Evolutionary conservation across 306 rosid genomes (phyloP).

Genomic region (Castanea mollissima): DNA sequence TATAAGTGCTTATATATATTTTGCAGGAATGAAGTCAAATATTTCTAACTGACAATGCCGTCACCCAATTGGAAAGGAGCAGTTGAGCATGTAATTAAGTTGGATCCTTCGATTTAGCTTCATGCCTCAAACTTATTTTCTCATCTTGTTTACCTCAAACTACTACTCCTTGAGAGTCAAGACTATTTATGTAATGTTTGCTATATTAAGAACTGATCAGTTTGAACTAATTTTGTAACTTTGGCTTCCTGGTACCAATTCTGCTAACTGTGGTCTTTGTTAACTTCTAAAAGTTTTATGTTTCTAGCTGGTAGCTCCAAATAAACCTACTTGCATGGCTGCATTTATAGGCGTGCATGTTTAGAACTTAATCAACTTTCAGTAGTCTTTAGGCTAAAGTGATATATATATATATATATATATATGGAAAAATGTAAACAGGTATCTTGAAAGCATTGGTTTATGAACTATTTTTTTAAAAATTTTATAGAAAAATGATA

Average conservation of each 20-base stretch:
- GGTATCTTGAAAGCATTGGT: fast-evolving
- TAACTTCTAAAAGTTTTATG: too few species aligned
- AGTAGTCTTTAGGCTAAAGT: too few species aligned
- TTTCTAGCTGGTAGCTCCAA: too few species aligned
- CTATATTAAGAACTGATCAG: neutral
- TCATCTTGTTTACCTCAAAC: neutral
- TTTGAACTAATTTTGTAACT: neutral
- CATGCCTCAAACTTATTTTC: neutral
- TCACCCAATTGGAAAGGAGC: neutral
- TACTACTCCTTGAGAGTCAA: neutral
- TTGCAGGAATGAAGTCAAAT: constrained; percentile 23
- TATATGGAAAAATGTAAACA: too few species aligned
- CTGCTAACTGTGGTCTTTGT: too few species aligned
- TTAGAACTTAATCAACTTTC: too few species aligned
- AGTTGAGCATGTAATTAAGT: neutral
- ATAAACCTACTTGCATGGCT: too few species aligned
- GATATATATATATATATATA: too few species aligned
- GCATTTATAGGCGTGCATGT: too few species aligned
- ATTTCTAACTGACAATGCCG: neutral
- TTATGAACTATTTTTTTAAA: too few species aligned
- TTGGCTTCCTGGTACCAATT: too few species aligned
- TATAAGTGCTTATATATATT: constrained; percentile 9
- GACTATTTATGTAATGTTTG: neutral
- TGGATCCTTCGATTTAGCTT: neutral
- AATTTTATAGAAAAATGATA: fast-evolving